phyloP scores from a whole-genome alignment of 352 stramenopile genomes.

The Phytophthora pseudosyringae region DNA sequence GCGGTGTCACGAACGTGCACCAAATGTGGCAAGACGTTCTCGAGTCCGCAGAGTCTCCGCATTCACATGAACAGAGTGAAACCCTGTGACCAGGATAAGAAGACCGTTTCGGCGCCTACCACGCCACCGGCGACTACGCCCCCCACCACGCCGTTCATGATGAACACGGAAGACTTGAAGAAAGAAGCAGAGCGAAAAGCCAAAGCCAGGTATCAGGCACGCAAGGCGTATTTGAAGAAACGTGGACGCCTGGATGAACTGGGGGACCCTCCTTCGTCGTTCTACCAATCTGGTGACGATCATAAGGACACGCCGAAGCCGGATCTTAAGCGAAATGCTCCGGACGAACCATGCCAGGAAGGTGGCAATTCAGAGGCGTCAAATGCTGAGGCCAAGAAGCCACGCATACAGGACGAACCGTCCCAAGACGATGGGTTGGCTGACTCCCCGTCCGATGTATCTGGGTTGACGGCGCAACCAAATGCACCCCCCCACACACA shows the following conservation, averaged over 20 bases:
- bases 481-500: background rate
- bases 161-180: conserved; percentile 22
- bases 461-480: conserved; percentile 11
- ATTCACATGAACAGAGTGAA: conserved; percentile 42
- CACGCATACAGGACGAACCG: conserved; percentile 14
- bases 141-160: conserved; percentile 1
- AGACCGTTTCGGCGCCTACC: conserved; percentile 2
- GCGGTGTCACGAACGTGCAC: conserved; percentile 26
- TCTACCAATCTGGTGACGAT: conserved; percentile 1
- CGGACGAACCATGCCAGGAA: background rate
- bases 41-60: conserved; percentile 36
- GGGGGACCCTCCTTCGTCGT: conserved; percentile 5
- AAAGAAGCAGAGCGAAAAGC: conserved; percentile 30
- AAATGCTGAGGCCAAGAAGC: conserved; percentile 21
- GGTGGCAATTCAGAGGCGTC: conserved; percentile 6
- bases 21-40: conserved; percentile 40
- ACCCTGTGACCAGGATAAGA: conserved; percentile 28
- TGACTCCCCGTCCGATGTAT: conserved; percentile 21
- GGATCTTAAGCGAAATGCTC: conserved; percentile 18
- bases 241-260: conserved; percentile 33
- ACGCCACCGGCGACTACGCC: conserved; percentile 4
- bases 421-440: conserved; percentile 3
- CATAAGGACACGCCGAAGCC: background rate
- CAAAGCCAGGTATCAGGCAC: conserved; percentile 32
- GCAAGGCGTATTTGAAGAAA: conserved; percentile 41